Base-by-base conservation (phyloP, 116 monocot species). In the Iris pallida region DNA sequence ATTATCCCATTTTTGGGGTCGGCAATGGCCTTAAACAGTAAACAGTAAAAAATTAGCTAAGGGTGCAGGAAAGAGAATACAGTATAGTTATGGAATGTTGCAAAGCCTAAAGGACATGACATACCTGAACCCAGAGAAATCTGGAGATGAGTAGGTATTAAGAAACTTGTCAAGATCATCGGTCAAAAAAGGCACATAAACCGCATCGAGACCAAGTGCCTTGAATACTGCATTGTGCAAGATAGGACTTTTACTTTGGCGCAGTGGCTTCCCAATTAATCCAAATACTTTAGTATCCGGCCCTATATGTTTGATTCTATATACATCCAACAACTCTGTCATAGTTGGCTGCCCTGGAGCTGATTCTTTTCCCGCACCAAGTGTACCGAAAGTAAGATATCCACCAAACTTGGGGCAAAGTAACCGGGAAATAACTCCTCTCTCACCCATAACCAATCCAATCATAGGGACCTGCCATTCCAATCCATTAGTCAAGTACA, bases 121-220 rank as follows among this genome's bases (percentile, higher is more conserved):
- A 51, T 78, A 94, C 94, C 90, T 94, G 78, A 90, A 94, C 46
- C 87, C 87, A 74, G 79, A 57, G 73, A 94, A 94, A 68, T 94
- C 94, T 14, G 87, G 83, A 64, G 94, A 87, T 44, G 90, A 94
- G 71, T 87, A 95, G 14, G 78, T 72, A 20, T 64, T 59, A 11
- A 94, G 81, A 68, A 94, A 94, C 19, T 57, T 71, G 16, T 66
- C 53, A 66, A 90, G 46, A 47, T 88, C 79, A 76, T 90, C 91
- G 61, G 85, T 88, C 75, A 95, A 75, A 68, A 85, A 51, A 44
- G 91, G 88, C 40, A 95, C 83, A 76, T 95, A 95, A 20, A 90
- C 83, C 51, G 85, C 90, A 90, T 94, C 69, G 46, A 81, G 76
- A 63, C 94, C 90, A 69, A 81, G 75, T 11, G 78, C 65, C 64